These are phyloP conservation scores for Aspergillus coremiiformis DNA, from an alignment of 495 filamentous ascomycete genomes.

Conservation along the genomic window DNA sequence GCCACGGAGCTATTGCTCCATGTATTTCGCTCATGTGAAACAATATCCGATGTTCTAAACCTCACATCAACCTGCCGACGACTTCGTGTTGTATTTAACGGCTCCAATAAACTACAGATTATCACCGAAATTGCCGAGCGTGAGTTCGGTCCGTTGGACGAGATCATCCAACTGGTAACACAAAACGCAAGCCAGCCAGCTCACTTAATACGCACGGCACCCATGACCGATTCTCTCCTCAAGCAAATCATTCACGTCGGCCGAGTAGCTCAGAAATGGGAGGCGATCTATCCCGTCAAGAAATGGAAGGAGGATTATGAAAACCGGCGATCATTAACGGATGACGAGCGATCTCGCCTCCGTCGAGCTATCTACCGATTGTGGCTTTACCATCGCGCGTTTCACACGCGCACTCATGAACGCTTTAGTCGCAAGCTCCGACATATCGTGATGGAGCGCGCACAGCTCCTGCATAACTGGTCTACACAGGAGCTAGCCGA, in stretches of 20 bases:
- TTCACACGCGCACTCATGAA: conserved; percentile 42
- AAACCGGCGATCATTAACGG: conserved; percentile 53
- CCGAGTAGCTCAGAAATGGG: conserved; percentile 54
- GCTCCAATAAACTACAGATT: conserved; percentile 46
- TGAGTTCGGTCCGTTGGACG: conserved; percentile 55
- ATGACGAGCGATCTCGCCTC: conserved; percentile 50
- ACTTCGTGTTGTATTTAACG: conserved; percentile 46
- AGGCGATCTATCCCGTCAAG: conserved; percentile 58
- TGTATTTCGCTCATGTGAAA: conserved; percentile 49
- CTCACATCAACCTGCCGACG: conserved; percentile 48
- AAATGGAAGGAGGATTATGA: conserved; percentile 55
- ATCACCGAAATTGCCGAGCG: conserved; percentile 44
- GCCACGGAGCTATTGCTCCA: conserved; percentile 57
- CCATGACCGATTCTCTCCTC: conserved; percentile 48
- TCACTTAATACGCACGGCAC: conserved; percentile 40
- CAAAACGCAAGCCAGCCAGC: conserved; percentile 50
- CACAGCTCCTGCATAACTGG: conserved; percentile 52
- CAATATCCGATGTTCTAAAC: conserved; percentile 46
- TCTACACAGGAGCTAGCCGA: conserved; percentile 46
- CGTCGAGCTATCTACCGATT: conserved; percentile 61
- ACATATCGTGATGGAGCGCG: conserved; percentile 39
- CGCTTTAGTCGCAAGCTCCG: conserved; percentile 41
- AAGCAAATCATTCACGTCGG: conserved; percentile 53
- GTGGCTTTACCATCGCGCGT: conserved; percentile 57
- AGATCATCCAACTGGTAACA: conserved; percentile 53